Evolutionary conservation across 257 asterid species (phyloP), one percentile per base, ranked within the genome.

Genomic region (Plantago ovata): DNA sequence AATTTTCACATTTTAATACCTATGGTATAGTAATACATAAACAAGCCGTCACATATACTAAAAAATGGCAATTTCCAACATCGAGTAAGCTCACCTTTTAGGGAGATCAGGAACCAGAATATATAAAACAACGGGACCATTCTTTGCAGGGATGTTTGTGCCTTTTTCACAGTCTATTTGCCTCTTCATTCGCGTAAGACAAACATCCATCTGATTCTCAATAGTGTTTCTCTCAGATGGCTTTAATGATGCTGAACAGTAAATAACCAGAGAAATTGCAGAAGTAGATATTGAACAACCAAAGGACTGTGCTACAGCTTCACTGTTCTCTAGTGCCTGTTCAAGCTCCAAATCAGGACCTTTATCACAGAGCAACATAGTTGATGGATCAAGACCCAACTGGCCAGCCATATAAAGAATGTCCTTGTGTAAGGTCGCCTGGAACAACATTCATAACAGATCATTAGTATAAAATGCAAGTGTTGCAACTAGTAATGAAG

Each of bases 331-430:
- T 50, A 92, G 68, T 28, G 98, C 94, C 63, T 76, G 86, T 52
- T 80, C 81, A 67, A 92, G 81, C 84, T 92, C 95, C 60, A 68
- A 62, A 18, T 74, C 64, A 56, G 89, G 80, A 62, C 95, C 94
- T 52, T 69, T 76, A 63, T 64, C 72, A 69, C 79, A 67, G 59
- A 92, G 90, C 76, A 82, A 59, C 98, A 88, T 92, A 36, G 95
- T 88, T 51, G 97, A 83, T 4, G 97, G 98, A 63, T 88, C 87
- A 60, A 92, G 95, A 49, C 97, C 98, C 78, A 92, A 67, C 62
- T 92, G 98, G 60, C 98, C 98, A 56, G 98, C 98, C 98, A 92
- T 88, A 67, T 88, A 69, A 64, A 92, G 69, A 57, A 88, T 69
- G 72, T 80, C 80, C 73, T 65, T 77, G 70, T 92, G 95, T 72